A percentile compares a stretch with the other conserved stretches of the same genome.
phyloP scores from a whole-genome alignment of 2,329 filamentous ascomycete species.

The Tolypocladium pustulatum region DNA sequence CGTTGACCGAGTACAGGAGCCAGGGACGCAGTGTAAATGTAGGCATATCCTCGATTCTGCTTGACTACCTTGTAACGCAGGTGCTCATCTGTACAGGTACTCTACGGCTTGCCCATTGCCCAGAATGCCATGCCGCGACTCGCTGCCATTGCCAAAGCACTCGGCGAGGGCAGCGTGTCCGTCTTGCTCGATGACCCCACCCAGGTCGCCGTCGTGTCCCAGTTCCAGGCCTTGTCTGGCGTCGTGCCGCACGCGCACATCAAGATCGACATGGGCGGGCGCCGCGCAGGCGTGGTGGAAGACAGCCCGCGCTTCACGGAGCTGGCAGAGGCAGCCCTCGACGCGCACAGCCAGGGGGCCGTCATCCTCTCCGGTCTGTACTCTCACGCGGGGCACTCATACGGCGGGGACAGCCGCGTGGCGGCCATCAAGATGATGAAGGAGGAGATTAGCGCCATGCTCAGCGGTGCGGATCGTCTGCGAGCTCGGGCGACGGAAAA shows the following conservation, averaged over 20 bases:
- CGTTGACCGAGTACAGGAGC: conserved; percentile 46
- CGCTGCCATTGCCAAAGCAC: conserved; percentile 37
- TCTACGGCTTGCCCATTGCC: conserved; percentile 63
- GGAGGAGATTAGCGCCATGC: conserved; percentile 18
- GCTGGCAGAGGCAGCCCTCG: conserved; percentile 23
- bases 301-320: conserved; percentile 40
- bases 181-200: conserved; percentile 60
- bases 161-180: conserved; percentile 47
- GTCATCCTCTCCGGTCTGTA: conserved; percentile 54
- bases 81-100: conserved; percentile 31
- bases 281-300: conserved; percentile 54
- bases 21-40: conserved; percentile 49
- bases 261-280: conserved; percentile 65
- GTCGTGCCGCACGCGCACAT: conserved; percentile 49
- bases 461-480: conserved; percentile 13
- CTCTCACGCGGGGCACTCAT: conserved; percentile 63
- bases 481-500: conserved; percentile 7
- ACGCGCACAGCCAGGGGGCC: conserved; percentile 14
- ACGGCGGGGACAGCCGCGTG: conserved; percentile 29
- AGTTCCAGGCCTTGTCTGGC: conserved; percentile 29
- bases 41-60: conserved; percentile 8
- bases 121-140: conserved; percentile 51
- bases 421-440: conserved; percentile 20
- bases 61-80: not conserved
- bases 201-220: conserved; percentile 42